Conservation (phyloP, 148 eudicot genomes). For the Drosera capensis region DNA sequence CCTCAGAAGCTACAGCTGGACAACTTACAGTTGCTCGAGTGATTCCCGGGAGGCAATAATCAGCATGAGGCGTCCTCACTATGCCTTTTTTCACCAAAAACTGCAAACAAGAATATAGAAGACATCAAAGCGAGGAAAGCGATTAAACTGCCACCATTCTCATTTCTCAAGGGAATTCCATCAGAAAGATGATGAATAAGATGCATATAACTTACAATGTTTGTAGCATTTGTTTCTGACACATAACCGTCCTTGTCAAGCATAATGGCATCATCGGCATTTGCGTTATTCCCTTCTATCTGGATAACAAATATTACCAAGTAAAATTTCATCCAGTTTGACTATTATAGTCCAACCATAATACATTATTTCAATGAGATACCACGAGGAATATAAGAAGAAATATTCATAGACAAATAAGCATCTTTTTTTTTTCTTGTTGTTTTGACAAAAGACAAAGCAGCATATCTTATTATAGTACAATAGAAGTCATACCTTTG, state of each 20-base stretch:
- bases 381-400: too few species aligned
- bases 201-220: constrained; percentile 74
- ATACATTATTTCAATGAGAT: background rate
- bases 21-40: constrained; percentile 89
- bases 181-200: background rate
- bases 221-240: constrained; percentile 96
- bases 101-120: constrained; percentile 25
- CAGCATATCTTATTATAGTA: too few species aligned
- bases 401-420: too few species aligned
- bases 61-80: constrained; percentile 84
- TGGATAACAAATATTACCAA: constrained; percentile 20
- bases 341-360: background rate
- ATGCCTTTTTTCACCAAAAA: constrained; percentile 87
- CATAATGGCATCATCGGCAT: constrained; percentile 95
- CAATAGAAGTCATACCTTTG: constrained; percentile 55
- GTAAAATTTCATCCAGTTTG: background rate
- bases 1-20: constrained; percentile 2
- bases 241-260: constrained; percentile 96
- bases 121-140: background rate
- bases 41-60: constrained; percentile 96
- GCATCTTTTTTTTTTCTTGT: too few species aligned
- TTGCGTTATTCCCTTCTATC: constrained; percentile 93
- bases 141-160: background rate
- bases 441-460: too few species aligned
- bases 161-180: background rate